Evolutionary conservation across 345 rosid species (phyloP).

Genomic region (Syzygium aromaticum): DNA sequence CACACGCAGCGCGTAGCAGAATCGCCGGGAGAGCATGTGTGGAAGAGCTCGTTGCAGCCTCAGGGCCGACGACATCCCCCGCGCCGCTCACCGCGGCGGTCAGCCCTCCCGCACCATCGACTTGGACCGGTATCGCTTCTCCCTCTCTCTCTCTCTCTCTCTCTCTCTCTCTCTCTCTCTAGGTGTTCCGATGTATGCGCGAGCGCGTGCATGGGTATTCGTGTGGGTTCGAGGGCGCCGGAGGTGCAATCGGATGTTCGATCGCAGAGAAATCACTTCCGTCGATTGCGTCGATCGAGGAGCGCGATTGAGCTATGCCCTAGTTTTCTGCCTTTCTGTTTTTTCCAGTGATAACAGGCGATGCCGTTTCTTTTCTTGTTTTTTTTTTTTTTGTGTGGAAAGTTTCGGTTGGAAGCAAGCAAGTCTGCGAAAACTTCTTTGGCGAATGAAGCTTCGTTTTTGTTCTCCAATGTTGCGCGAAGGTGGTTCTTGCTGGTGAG

Average conservation of each 20-base stretch:
- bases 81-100: constrained; percentile 52
- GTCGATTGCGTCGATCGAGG: background rate
- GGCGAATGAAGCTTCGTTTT: background rate
- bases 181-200: background rate
- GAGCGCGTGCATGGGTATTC: background rate
- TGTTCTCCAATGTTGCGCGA: background rate
- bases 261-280: background rate
- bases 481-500: background rate
- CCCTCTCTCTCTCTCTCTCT: background rate
- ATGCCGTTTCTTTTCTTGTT: background rate
- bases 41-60: constrained; percentile 82
- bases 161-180: background rate
- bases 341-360: background rate
- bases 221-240: background rate
- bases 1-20: background rate
- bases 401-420: background rate
- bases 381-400: background rate
- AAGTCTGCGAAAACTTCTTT: background rate
- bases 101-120: constrained; percentile 30
- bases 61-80: constrained; percentile 52
- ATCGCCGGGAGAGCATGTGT: constrained; percentile 33
- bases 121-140: constrained; percentile 39
- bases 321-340: background rate
- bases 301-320: background rate
- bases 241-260: background rate